phyloP scores from a whole-genome alignment of 192 early-diverging fungal species.

The Podila epigama region DNA sequence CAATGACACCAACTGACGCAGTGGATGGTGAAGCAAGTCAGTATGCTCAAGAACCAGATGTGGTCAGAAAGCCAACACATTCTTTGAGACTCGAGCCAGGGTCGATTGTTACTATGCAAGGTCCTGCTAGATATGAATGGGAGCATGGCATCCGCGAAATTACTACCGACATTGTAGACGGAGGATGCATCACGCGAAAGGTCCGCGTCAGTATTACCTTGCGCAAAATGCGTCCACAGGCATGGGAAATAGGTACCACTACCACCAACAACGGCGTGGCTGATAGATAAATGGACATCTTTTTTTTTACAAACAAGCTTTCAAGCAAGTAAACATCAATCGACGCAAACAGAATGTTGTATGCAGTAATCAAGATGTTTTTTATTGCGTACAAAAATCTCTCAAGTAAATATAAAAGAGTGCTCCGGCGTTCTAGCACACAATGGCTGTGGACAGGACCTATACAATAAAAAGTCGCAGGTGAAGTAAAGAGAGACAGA shows the following conservation, averaged over 20 bases:
- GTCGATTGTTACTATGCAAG: slow-evolving; percentile 49
- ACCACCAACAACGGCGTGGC: slow-evolving; percentile 15
- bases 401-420: too few species aligned
- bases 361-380: too few species aligned
- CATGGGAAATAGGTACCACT: slow-evolving; percentile 23
- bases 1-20: slow-evolving; percentile 22
- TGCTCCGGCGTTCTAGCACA: too few species aligned
- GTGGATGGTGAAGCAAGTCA: slow-evolving; percentile 9
- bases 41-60: not conserved
- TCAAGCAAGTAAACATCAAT: too few species aligned
- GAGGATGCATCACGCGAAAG: slow-evolving; percentile 39
- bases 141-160: slow-evolving; percentile 57
- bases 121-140: slow-evolving; percentile 55
- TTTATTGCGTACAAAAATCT: too few species aligned
- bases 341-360: not conserved
- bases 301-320: too few species aligned
- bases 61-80: slow-evolving; percentile 3
- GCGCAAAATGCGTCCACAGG: slow-evolving; percentile 37
- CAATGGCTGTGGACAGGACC: too few species aligned
- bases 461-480: too few species aligned
- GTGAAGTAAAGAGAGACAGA: too few species aligned
- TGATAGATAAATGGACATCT: too few species aligned
- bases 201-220: slow-evolving; percentile 57
- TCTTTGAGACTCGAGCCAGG: slow-evolving; percentile 52
- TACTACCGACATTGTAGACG: slow-evolving; percentile 26